Evolutionary conservation across 768 basidiomycete genomes (phyloP).

Genomic region (Candolleomyces eurysporus): DNA sequence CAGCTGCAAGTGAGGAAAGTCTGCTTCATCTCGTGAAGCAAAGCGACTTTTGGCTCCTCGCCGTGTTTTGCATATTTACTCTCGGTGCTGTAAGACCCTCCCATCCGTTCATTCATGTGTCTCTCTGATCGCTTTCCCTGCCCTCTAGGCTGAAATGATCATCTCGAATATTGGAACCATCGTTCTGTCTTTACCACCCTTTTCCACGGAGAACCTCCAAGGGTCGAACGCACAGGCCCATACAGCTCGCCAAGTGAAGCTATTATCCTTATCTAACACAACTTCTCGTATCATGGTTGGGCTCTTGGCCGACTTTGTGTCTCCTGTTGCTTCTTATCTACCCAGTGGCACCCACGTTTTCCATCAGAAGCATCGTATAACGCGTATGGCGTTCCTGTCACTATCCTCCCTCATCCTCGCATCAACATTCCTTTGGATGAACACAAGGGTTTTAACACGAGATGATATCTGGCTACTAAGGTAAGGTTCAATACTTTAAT

Average conservation of each 20-base stretch:
- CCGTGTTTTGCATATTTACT: slow-evolving; percentile 45
- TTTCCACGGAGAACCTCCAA: slow-evolving; percentile 12
- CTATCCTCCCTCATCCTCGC: slow-evolving; percentile 47
- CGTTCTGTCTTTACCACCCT: slow-evolving; percentile 56
- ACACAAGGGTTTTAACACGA: slow-evolving; percentile 44
- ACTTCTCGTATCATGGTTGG: slow-evolving; percentile 65
- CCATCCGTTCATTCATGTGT: not conserved
- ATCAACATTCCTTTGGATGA: slow-evolving; percentile 56
- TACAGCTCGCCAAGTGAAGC: slow-evolving; percentile 64
- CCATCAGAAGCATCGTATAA: slow-evolving; percentile 52
- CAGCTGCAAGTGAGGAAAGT: slow-evolving; percentile 4
- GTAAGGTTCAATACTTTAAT: slow-evolving; percentile 30
- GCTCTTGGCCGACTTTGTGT: slow-evolving; percentile 68
- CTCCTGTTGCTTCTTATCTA: slow-evolving; percentile 53
- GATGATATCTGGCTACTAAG: slow-evolving; percentile 68
- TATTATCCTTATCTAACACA: slow-evolving; percentile 72
- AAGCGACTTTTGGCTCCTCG: slow-evolving; percentile 64
- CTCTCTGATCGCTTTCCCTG: not conserved
- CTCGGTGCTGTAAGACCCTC: slow-evolving; percentile 63
- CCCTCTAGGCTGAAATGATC: slow-evolving; percentile 69
- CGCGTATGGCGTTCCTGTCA: slow-evolving; percentile 60
- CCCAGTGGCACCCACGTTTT: slow-evolving; percentile 34
- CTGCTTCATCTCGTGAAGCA: slow-evolving; percentile 49
- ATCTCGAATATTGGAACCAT: slow-evolving; percentile 82
- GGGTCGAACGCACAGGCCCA: slow-evolving; percentile 29